Percentiles rank a stretch among this genome's conserved stretches.
These are phyloP conservation scores for Penicillium hesseltinei DNA, from an alignment of 2,329 filamentous ascomycete species.

Conservation along the genomic window DNA sequence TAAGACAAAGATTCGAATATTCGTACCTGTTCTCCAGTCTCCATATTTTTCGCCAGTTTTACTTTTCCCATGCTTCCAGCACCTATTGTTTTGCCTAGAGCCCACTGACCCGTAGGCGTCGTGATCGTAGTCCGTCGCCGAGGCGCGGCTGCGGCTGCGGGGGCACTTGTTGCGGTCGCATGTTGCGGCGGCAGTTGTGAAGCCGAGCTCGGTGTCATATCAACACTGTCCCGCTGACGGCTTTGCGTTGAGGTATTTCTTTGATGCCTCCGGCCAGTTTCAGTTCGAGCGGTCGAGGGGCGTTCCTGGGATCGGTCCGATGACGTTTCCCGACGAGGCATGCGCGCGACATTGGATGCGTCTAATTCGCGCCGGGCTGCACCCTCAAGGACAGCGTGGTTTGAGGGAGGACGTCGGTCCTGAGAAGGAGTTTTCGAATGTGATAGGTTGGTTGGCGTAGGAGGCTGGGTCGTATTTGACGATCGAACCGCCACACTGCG, in stretches of 20 bases:
- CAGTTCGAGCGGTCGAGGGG: conserved; percentile 50
- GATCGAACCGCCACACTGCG: conserved; percentile 47
- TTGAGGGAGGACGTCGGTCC: conserved; percentile 48
- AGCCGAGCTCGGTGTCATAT: conserved; percentile 47
- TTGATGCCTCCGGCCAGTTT: conserved; percentile 48
- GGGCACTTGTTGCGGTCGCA: conserved; percentile 34
- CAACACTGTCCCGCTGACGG: conserved; percentile 45
- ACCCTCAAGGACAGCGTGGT: conserved; percentile 50
- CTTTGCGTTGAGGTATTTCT: conserved; percentile 41
- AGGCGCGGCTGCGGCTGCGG: conserved; percentile 39
- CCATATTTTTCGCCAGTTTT: conserved; percentile 86
- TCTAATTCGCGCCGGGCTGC: conserved; percentile 71
- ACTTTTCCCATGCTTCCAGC: conserved; percentile 99
- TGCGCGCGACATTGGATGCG: conserved; percentile 63
- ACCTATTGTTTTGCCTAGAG: conserved; percentile 93
- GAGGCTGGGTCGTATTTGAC: conserved; percentile 37
- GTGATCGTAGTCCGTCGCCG: conserved; percentile 76
- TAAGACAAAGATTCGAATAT: background rate
- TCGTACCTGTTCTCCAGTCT: conserved; percentile 81
- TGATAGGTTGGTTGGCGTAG: conserved; percentile 31
- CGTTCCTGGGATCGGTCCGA: conserved; percentile 57
- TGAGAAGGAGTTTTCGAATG: conserved; percentile 43
- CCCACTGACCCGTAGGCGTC: conserved; percentile 87
- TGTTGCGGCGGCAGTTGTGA: conserved; percentile 55
- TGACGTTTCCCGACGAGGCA: conserved; percentile 60